Percentiles rank a stretch among this genome's conserved stretches.
These are phyloP conservation scores for Brassica carinata DNA, from an alignment of 345 rosid genomes.

Conservation along the genomic window DNA sequence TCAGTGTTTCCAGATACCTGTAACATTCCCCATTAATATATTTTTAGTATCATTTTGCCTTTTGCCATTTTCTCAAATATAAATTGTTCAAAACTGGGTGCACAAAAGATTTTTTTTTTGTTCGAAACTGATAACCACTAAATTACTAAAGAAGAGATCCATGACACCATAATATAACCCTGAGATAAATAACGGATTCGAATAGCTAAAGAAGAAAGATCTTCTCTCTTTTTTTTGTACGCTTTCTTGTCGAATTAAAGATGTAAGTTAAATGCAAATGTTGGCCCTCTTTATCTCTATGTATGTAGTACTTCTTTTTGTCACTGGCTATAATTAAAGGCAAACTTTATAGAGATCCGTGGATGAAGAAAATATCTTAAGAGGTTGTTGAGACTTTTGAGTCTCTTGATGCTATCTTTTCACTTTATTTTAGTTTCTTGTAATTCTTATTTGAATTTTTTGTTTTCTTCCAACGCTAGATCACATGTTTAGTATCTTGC, in stretches of 20 bases:
- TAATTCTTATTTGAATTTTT: constrained; percentile 16
- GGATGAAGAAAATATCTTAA: constrained; percentile 29
- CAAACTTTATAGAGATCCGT: constrained; percentile 17
- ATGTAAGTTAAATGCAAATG: constrained; percentile 18
- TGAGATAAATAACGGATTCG: background rate
- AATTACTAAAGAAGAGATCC: background rate
- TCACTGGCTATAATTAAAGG: constrained; percentile 21
- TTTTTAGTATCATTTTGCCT: background rate
- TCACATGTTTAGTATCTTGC: constrained; percentile 22
- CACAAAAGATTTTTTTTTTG: too few species aligned
- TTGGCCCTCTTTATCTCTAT: constrained; percentile 23
- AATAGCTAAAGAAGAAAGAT: background rate
- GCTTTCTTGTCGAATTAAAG: constrained; percentile 5
- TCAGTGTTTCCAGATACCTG: background rate
- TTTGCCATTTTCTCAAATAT: background rate
- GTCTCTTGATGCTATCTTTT: constrained; percentile 8
- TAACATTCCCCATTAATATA: background rate
- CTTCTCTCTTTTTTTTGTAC: background rate
- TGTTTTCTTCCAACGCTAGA: constrained; percentile 28
- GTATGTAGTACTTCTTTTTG: constrained; percentile 21
- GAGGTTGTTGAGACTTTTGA: constrained; percentile 27
- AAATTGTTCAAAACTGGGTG: background rate
- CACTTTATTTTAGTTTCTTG: constrained; percentile 17
- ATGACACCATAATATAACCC: background rate
- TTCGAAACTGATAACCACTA: background rate